Evolutionary conservation across 2,329 filamentous ascomycete genomes (phyloP).

Genomic region (Talaromyces sp.): DNA sequence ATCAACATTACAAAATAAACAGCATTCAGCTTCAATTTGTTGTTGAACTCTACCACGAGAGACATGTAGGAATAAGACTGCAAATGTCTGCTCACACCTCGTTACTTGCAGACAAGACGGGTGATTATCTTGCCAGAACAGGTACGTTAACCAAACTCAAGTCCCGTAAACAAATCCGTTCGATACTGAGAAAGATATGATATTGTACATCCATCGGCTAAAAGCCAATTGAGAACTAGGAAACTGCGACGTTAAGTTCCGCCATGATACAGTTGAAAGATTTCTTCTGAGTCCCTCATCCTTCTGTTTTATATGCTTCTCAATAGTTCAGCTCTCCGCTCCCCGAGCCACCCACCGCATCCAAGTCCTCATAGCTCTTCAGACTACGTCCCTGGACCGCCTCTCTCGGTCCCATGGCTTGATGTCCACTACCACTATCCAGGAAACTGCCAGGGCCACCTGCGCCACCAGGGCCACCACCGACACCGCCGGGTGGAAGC

Average conservation of each 20-base stretch:
- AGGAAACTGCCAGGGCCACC: constrained; percentile 42
- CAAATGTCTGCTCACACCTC: no score
- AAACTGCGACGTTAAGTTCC: not conserved
- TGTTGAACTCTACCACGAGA: no score
- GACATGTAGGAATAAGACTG: no score
- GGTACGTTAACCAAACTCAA: not conserved
- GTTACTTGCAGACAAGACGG: no score
- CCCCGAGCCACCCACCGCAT: constrained; percentile 73
- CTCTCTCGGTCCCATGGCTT: constrained; percentile 76
- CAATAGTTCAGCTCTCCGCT: constrained; percentile 88
- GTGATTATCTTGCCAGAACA: not conserved
- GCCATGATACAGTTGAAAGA: not conserved
- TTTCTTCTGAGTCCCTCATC: not conserved
- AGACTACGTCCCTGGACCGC: constrained; percentile 88
- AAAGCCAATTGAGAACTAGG: not conserved
- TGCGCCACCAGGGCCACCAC: not conserved
- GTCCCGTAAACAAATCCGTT: not conserved
- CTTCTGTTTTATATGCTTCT: not conserved
- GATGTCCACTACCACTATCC: constrained; percentile 62
- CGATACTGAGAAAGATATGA: not conserved
- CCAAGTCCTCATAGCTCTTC: constrained; percentile 96
- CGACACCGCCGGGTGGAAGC: not conserved
- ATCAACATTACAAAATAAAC: no score
- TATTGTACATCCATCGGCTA: not conserved
- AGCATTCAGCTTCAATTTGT: no score